Base-by-base conservation (phyloP, 208 protist genomes). In the Trypanosoma boissoni region DNA sequence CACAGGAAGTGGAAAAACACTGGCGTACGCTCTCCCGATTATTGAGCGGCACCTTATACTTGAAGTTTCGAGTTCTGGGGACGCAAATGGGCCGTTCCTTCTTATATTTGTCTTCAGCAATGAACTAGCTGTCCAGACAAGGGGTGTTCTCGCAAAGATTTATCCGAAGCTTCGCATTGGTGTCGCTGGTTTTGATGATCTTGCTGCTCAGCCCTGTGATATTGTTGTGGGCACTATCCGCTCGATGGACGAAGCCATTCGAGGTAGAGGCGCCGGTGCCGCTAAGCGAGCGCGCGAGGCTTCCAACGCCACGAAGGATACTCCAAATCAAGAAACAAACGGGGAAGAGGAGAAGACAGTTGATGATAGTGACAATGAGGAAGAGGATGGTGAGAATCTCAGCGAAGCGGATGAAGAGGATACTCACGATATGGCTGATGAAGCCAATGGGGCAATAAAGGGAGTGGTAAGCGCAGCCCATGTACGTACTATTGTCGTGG, bases 1-100 rank as follows among this genome's bases (percentile, higher is more conserved):
- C 61, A 98, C 95, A 26, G 95, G 95, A 51, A 94, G 78, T 60
- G 97, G 98, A 26, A 99, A 99, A 80, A 99, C 99, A 29, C 68
- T 99, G 0, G 97, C 97, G 14, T 99, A 99, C 76, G 84, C 99
- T 9, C 91, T 99, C 12, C 99, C 99, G 6, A 74, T 95, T 45
- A 80, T 97, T 44, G 84, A 94, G 68, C 80, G 89, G 5, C 83
- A 92, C 55, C 60, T 84, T 4, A 75, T 91, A 24, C 23, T 89
- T 5, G 80, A 86, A 61, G 59, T 52, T 21, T 36, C 61, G 14
- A 39, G 64, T 18, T 44, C 44, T 27, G 23, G 51, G 26, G 43
- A 24, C 3, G 24, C 43, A 5, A 41, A 28, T 3, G 82, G 77
- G 1, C 89, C 89, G 10, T 95, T 95, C 57, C 36, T 92, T 50